Base-by-base conservation (phyloP, 371 early-diverging fungal species). In the Mortierella sp. region DNA sequence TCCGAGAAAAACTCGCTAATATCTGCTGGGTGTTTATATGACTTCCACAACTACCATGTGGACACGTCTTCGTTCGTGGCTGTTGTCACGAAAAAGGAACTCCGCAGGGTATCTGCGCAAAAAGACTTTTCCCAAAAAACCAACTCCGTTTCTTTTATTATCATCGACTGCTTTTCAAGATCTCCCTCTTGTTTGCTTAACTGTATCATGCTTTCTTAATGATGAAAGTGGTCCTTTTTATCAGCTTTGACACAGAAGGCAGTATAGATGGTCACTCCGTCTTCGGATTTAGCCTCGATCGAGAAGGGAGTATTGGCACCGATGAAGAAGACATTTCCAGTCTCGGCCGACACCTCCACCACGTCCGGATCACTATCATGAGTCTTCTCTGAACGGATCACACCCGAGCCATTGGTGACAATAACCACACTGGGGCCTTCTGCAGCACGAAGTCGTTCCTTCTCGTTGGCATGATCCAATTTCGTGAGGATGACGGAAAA, bases 361-460 rank as follows among this genome's bases (percentile, higher is more conserved):
- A 50, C 82, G 54, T 48, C 72, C 68, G 57, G 49, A 21, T 54
- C 78, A 32, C 30, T 69, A 70, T 57, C 69, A 56, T 51, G 47
- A 11, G 19, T 27, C 53, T 50, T 72, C 48, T 79, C 70, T 7
- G 79, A 49, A 6, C 65, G 56, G 31, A 85, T 55, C 6, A 58
- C 39, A 2, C 95, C 96, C 9, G 49, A 30, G 4, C 98, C 98
- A 12, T 86, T 81, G 15, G 93, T 93, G 0, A 93, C 95, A 60
- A 98, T 84, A 21, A 96, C 48, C 21, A 97, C 82, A 66, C 92
- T 92, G 4, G 98, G 98, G 1, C 98, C 98, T 3, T 82, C 79
- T 37, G 93, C 76, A 4, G 88, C 85, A 3, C 79, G 63, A 31
- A 87, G 80, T 1, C 62, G 51, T 69, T 94, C 95, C 0, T 47